Conservation (phyloP, 2,329 filamentous ascomycete genomes). For the Didymella pomorum region DNA sequence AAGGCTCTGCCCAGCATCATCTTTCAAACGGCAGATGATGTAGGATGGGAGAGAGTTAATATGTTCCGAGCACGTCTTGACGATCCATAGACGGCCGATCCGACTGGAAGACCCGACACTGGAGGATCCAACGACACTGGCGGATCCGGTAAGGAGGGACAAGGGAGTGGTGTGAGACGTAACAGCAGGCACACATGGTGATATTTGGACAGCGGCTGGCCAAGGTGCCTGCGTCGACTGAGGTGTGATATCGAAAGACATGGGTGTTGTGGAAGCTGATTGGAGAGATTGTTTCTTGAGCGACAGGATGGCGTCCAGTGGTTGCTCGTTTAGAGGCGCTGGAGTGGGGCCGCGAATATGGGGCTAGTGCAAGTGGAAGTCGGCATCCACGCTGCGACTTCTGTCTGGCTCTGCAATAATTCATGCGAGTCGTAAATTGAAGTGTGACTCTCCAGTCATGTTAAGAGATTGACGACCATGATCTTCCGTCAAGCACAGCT, state of each 20-base stretch:
- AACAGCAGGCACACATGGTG: constrained; percentile 40
- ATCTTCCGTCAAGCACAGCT: not conserved
- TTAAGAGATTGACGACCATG: not conserved
- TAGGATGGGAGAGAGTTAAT: constrained; percentile 16
- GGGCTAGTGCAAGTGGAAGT: constrained; percentile 14
- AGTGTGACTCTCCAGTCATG: not conserved
- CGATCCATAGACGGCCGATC: constrained; percentile 25
- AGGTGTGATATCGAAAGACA: constrained; percentile 28
- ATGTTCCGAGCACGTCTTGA: constrained; percentile 12
- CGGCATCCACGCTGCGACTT: constrained; percentile 18
- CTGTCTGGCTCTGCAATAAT: constrained; percentile 4
- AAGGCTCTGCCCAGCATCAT: constrained; percentile 42
- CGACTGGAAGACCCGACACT: constrained; percentile 21
- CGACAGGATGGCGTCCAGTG: constrained; percentile 42
- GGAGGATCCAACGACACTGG: constrained; percentile 24
- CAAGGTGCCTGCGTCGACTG: constrained; percentile 13
- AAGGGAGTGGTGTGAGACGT: constrained; percentile 31
- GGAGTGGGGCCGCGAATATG: constrained; percentile 38
- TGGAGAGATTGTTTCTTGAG: constrained; percentile 39
- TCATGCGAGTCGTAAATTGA: not conserved
- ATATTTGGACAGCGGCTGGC: constrained; percentile 32
- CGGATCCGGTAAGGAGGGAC: constrained; percentile 33
- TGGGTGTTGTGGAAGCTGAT: constrained; percentile 40
- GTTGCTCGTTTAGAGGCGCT: constrained; percentile 42
- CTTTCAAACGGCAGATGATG: constrained; percentile 12